A percentile compares a stretch with the other conserved stretches of the same genome.
Conservation (phyloP, 2,329 filamentous ascomycete genomes). For the Didymella segeticola region DNA sequence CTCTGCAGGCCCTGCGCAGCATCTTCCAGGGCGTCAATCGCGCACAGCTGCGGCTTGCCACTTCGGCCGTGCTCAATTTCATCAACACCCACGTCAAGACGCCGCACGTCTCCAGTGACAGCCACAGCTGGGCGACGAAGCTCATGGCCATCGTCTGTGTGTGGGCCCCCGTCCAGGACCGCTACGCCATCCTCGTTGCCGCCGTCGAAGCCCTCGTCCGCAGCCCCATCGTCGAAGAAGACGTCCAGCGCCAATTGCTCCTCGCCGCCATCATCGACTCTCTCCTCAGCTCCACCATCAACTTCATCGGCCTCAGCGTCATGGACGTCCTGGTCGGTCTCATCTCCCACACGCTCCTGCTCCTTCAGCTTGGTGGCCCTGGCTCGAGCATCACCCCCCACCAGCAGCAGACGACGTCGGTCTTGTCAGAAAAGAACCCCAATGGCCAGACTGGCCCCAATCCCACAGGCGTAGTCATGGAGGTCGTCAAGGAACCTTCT, state of each 20-base stretch:
- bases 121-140: slow-evolving; percentile 81
- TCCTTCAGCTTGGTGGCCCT: slow-evolving; percentile 70
- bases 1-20: slow-evolving; percentile 83
- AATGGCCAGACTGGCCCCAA: slow-evolving; percentile 26
- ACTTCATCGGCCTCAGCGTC: slow-evolving; percentile 92
- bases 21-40: slow-evolving; percentile 85
- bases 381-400: slow-evolving; percentile 48
- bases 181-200: slow-evolving; percentile 86
- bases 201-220: slow-evolving; percentile 77
- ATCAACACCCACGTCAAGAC: slow-evolving; percentile 55
- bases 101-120: slow-evolving; percentile 52
- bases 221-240: slow-evolving; percentile 72
- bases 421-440: slow-evolving; percentile 31
- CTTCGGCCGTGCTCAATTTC: slow-evolving; percentile 75
- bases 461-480: slow-evolving; percentile 43
- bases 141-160: slow-evolving; percentile 80
- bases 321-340: slow-evolving; percentile 92
- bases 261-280: slow-evolving; percentile 81
- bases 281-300: slow-evolving; percentile 84
- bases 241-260: slow-evolving; percentile 75
- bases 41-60: slow-evolving; percentile 80
- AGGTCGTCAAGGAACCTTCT: slow-evolving; percentile 58
- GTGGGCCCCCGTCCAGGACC: slow-evolving; percentile 93
- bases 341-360: slow-evolving; percentile 79
- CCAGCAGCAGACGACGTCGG: slow-evolving; percentile 45